A percentile compares a stretch with the other conserved stretches of the same genome.
These are phyloP conservation scores for Bruguiera hainesii DNA, from an alignment of 441 rosid species.

Conservation along the genomic window DNA sequence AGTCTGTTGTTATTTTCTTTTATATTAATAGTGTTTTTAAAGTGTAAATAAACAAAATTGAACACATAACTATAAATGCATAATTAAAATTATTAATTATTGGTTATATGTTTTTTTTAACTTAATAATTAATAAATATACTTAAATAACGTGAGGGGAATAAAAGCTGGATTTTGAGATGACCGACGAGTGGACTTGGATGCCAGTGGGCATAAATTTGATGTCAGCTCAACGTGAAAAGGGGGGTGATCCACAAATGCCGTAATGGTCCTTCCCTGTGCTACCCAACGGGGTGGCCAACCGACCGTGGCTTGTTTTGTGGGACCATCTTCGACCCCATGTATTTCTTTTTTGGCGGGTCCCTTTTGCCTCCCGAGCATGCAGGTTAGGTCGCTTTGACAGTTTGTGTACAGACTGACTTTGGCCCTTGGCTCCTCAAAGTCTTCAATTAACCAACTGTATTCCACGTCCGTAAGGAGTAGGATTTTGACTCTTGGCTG, in stretches of 20 bases:
- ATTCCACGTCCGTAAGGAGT: no score
- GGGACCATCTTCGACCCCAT: conserved; percentile 1
- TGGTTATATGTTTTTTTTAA: no score
- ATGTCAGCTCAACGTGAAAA: conserved; percentile 37
- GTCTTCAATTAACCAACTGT: not conserved
- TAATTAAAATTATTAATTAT: no score
- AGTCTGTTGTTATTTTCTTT: no score
- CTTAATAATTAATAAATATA: no score
- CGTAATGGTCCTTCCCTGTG: conserved; percentile 43
- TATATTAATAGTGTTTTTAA: no score
- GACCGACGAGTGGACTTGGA: conserved; percentile 14
- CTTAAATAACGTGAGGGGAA: not conserved
- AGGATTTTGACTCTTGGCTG: no score
- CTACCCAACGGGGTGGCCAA: conserved; percentile 52
- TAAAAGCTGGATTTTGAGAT: conserved; percentile 11
- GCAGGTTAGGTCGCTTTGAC: conserved; percentile 11
- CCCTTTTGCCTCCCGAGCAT: conserved; percentile 21
- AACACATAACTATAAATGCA: no score
- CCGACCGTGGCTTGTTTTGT: conserved; percentile 36
- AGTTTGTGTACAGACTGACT: conserved; percentile 8
- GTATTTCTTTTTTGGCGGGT: conserved; percentile 18
- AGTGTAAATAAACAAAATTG: no score
- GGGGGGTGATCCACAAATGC: conserved; percentile 30
- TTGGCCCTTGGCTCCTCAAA: not conserved
- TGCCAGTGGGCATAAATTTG: conserved; percentile 29